Conservation (phyloP, 768 basidiomycete genomes). For the Macrolepiota dolichaula region DNA sequence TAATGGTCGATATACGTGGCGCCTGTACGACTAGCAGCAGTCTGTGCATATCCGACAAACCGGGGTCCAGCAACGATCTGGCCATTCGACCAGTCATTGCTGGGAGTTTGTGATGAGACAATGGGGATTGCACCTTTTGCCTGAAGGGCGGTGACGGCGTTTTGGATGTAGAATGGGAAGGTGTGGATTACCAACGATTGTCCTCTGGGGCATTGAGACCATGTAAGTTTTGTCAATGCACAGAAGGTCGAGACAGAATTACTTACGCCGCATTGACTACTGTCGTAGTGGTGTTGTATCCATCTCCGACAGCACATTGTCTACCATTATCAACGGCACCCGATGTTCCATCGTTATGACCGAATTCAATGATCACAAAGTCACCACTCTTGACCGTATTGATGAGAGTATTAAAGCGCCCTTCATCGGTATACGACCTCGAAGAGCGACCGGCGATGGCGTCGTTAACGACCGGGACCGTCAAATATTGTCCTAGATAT, state of each 20-base stretch:
- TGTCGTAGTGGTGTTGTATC: constrained; percentile 30
- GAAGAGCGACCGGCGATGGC: constrained; percentile 45
- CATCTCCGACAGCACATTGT: constrained; percentile 38
- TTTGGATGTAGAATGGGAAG: constrained; percentile 43
- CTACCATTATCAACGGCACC: constrained; percentile 38
- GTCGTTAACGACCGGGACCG: constrained; percentile 40
- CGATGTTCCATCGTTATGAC: constrained; percentile 44
- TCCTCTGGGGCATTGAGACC: constrained; percentile 25
- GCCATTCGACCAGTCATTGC: constrained; percentile 38
- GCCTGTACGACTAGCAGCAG: constrained; percentile 31
- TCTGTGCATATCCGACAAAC: constrained; percentile 43
- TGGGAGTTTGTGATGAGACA: constrained; percentile 45
- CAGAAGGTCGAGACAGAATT: neutral
- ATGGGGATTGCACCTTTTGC: constrained; percentile 47
- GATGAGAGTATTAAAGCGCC: constrained; percentile 39
- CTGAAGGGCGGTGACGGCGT: constrained; percentile 37
- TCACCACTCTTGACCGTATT: constrained; percentile 36
- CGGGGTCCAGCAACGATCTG: constrained; percentile 34
- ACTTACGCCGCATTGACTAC: constrained; percentile 33
- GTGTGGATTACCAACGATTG: constrained; percentile 37
- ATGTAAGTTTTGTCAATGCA: neutral
- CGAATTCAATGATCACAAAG: constrained; percentile 44
- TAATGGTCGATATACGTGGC: constrained; percentile 45
- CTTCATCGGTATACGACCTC: constrained; percentile 45
- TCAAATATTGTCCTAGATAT: constrained; percentile 37